Evolutionary conservation across 2,329 filamentous ascomycete species (phyloP).

Genomic region (Epichloe festucae): DNA sequence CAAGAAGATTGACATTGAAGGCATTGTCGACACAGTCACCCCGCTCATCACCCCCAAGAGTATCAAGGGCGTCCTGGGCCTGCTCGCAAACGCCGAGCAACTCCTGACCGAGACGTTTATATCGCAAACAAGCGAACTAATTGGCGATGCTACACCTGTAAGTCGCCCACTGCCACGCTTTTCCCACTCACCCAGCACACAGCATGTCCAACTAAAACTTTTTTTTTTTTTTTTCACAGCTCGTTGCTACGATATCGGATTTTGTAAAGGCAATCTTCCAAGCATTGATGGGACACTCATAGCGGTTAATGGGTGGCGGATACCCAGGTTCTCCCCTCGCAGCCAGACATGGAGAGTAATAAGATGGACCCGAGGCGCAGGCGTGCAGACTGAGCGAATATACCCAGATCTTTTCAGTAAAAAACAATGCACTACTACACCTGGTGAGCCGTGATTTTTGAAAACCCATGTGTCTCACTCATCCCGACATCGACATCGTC

Average conservation of each 20-base stretch:
- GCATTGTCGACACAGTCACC: constrained; percentile 21
- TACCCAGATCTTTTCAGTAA: no score
- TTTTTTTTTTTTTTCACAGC: constrained; percentile 7
- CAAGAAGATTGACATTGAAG: constrained; percentile 25
- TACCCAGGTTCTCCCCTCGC: no score
- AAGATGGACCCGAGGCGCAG: no score
- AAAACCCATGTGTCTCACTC: no score
- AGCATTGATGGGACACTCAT: constrained; percentile 12
- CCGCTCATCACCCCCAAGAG: constrained; percentile 28
- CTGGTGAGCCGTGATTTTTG: no score
- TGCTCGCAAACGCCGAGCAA: constrained; percentile 26
- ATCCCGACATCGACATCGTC: no score
- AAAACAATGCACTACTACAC: no score
- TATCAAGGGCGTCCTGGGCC: constrained; percentile 21
- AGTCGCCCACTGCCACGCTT: constrained; percentile 6
- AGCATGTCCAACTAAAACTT: background rate
- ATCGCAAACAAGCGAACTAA: constrained; percentile 28
- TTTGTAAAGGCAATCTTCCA: constrained; percentile 20
- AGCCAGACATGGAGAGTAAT: no score
- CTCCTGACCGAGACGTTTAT: constrained; percentile 27
- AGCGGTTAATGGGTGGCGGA: background rate
- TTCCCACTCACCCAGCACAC: background rate
- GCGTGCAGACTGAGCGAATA: no score
- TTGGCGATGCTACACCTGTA: constrained; percentile 29
- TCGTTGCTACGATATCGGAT: constrained; percentile 20